Evolutionary conservation across 441 rosid genomes (phyloP), one percentile per base, ranked within the genome.

Genomic region (Gossypium davidsonii): DNA sequence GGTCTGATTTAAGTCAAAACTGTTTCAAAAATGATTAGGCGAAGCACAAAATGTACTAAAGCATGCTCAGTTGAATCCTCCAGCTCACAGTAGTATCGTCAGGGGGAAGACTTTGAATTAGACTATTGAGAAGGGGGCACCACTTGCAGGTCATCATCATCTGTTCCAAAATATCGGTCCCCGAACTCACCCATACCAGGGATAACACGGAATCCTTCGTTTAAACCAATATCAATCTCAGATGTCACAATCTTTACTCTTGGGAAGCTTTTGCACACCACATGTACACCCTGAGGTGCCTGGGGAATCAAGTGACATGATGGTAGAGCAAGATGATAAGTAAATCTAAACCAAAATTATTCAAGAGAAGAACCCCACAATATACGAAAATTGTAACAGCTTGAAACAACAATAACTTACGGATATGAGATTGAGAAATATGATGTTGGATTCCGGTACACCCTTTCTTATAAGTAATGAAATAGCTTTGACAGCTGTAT

Each of bases 101-200:
- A 53, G 23, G 11, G 58, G 20, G 25, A 18, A 17, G 25, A 53
- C 6, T 53, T 9, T 65, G 55, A 9, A 37, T 51, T 51, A 68
- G 68, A 37, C 72, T 68, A 68, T 62, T 62, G 39, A 62, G 44
- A 5, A n/a, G 75, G 34, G 76, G 67, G 46, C 67, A 56, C 67
- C 76, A 78, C 79, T 51, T 39, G 86, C 67, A 79, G 81, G 67
- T 91, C 62, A 15, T 93, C 97, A 8, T 94, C 97, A 49, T 95
- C 97, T 6, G 98, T 90, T 39, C 99, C 97, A 70, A 94, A 94
- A 77, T 95, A 92, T 80, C 93, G 82, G 85, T 95, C 98, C 74
- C 98, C 99, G 69, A 95, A 92, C 82, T 95, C 98, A 2, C 98
- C 99, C 98, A 92, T 92, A 39, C 99, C 99, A 1, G 98, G 99